Conservation (phyloP, 1,284 basidiomycete species). For the Ganoderma lucidum region DNA sequence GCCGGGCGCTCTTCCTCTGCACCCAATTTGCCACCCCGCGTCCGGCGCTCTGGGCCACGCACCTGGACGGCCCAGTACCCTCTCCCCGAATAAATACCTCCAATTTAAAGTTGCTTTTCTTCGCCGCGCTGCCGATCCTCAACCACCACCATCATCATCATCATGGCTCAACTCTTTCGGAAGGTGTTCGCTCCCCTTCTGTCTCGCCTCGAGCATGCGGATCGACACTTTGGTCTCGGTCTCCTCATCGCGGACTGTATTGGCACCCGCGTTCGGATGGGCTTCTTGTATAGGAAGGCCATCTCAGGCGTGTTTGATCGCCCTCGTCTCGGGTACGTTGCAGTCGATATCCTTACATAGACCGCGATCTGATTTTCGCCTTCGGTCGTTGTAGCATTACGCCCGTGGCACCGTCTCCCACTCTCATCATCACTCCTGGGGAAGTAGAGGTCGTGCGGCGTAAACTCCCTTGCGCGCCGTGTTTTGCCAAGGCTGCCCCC, state of each 20-base stretch:
- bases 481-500: conserved; percentile 14
- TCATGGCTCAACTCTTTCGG: neutral
- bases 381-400: neutral
- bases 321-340: conserved; percentile 9
- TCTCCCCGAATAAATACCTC: neutral
- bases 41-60: neutral
- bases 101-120: neutral
- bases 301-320: neutral
- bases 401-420: neutral
- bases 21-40: neutral
- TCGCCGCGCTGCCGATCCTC: neutral
- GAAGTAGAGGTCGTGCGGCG: neutral
- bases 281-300: neutral
- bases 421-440: conserved; percentile 5
- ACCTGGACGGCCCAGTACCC: neutral
- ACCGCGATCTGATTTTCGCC: neutral
- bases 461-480: neutral
- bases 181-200: neutral
- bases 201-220: conserved; percentile 7
- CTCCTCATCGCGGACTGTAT: conserved; percentile 16
- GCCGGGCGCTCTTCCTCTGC: neutral
- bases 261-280: conserved; percentile 9
- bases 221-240: conserved; percentile 17
- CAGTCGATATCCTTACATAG: neutral
- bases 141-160: neutral